Evolutionary conservation across 139 green algal genomes (phyloP), one percentile per base, ranked within the genome.

Genomic region (Chlorella ohadii): DNA sequence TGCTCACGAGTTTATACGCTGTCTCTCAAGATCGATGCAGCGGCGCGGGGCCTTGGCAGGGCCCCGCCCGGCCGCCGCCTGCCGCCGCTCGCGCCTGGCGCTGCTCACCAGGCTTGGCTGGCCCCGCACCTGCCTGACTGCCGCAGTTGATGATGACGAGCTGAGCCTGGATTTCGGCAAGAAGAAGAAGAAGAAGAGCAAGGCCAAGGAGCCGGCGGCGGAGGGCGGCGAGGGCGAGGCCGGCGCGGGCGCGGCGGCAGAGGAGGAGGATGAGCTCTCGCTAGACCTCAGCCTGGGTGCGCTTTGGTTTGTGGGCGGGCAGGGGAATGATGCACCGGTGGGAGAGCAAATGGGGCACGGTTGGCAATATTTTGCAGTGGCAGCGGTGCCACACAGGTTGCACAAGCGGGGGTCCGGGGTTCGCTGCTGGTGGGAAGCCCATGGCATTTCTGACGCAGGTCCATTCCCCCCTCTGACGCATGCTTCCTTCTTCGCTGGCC

Each of bases 131-230:
- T 61, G 41, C 71, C 12, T 28, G n/a, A 0, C 11, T 77, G 56
- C 13, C 57, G 85, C 55, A 90, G 82, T 87, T 38, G 81, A 82
- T 19, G 85, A 83, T 51, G 72, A 85, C 28, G 79, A 86, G 0
- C 47, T 90, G 34, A 72, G 78, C 84, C 72, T 89, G n/a, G 86
- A 87, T 16, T 90, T 90, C 78, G 86, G 86, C 27, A 88, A 92
- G 63, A 90, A 90, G 84, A 92, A 92, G 68, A 92, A 92, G 81
- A 91, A 91, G 70, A 92, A 92, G 84, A 89, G 44, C 61, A 82
- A 87, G 70, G 28, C 57, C 41, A 77, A 73, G 80, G 61, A 79
- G 38, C 55, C 59, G 6, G 23, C 63, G 15, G 78, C 72, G 57
- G 77, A 84, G 51, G 71, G 28, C 31, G 63, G 36, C 31, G 83